A percentile compares a stretch with the other conserved stretches of the same genome.
These are phyloP conservation scores for Podospora anserina DNA, from an alignment of 495 filamentous ascomycete genomes.

Conservation along the genomic window DNA sequence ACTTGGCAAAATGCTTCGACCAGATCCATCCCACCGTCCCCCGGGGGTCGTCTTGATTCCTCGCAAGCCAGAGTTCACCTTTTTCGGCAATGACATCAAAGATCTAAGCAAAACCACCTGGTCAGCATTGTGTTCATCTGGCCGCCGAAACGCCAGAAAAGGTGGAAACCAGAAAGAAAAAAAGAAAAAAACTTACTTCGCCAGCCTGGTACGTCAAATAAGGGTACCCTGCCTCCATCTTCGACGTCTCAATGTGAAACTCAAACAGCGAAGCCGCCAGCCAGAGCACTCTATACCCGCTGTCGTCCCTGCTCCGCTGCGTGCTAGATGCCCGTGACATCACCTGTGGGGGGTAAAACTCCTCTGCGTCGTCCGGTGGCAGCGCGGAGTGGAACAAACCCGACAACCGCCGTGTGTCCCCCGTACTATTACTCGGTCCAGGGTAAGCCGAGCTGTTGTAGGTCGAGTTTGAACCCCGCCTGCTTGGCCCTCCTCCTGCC, in stretches of 20 bases:
- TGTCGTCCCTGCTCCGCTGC: conserved; percentile 40
- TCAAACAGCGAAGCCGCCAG: conserved; percentile 91
- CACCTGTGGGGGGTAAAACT: conserved; percentile 29
- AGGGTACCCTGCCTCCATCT: conserved; percentile 89
- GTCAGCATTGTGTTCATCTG: conserved; percentile 6
- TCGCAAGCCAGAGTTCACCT: conserved; percentile 95
- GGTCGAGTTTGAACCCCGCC: conserved; percentile 49
- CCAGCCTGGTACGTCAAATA: conserved; percentile 94
- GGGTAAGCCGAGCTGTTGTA: conserved; percentile 39
- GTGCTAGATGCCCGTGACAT: conserved; percentile 51
- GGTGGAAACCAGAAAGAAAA: not conserved
- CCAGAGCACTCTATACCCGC: conserved; percentile 64
- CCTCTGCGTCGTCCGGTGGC: conserved; percentile 62
- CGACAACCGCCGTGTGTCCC: conserved; percentile 51
- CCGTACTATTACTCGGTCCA: conserved; percentile 3
- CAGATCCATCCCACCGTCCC: conserved; percentile 93
- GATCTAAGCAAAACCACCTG: conserved; percentile 43
- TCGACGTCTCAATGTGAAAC: conserved; percentile 91
- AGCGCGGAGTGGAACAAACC: conserved; percentile 82
- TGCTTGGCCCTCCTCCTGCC: conserved; percentile 24
- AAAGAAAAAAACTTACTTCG: conserved; percentile 54
- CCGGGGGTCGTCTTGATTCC: conserved; percentile 85
- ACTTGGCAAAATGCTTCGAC: conserved; percentile 92
- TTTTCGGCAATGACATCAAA: conserved; percentile 93
- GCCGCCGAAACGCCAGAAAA: not conserved